Base-by-base conservation (phyloP, 2,329 filamentous ascomycete genomes). In the Sporothrix dimorphospora region DNA sequence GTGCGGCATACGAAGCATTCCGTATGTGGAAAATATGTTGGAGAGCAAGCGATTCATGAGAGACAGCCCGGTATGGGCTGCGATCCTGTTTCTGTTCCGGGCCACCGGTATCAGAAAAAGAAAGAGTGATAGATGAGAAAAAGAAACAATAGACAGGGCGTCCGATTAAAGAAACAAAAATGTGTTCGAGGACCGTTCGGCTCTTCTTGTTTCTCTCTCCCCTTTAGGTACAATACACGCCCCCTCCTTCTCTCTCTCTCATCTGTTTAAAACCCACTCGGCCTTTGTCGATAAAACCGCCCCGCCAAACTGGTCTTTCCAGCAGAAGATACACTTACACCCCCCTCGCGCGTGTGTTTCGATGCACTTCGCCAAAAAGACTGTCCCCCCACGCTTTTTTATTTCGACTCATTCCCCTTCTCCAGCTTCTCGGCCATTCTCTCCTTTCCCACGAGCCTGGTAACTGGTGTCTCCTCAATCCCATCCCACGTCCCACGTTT, bases 361-460 rank as follows among this genome's bases (percentile, higher is more conserved):
- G 21, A 66, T 66, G 42, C 61, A n/a, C 61, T 19, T 66, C 42
- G 63, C 42, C 40, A 34, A 66, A 49, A 27, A 24, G 42, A 66
- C 42, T 66, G 14, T 5, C 21, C 42, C 57, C 63, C 63, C 63
- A 66, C 63, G 63, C 63, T 66, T 21, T 66, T 65, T 7, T n/a
- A 14, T 5, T 49, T 16, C 8, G 2, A 49, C 16, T 12, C 24
- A 4, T 49, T 27, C 21, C n/a, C 61, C 38, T 30, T 66, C 30
- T 6, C 21, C 34, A 14, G 16, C 34, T 45, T 45, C 24, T 34
- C 8, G 16, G n/a, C 42, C 42, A 16, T 34, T n/a, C 2, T 49
- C 11, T 45, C 8, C 24, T 51, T n/a, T 67, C 45, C 45, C 45
- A 53, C 4, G 42, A 51, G 45, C 45, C 65, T 34, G 63, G 63